Evolutionary conservation across 208 protist species (phyloP).

Genomic region (Trypanosoma platydactyli): DNA sequence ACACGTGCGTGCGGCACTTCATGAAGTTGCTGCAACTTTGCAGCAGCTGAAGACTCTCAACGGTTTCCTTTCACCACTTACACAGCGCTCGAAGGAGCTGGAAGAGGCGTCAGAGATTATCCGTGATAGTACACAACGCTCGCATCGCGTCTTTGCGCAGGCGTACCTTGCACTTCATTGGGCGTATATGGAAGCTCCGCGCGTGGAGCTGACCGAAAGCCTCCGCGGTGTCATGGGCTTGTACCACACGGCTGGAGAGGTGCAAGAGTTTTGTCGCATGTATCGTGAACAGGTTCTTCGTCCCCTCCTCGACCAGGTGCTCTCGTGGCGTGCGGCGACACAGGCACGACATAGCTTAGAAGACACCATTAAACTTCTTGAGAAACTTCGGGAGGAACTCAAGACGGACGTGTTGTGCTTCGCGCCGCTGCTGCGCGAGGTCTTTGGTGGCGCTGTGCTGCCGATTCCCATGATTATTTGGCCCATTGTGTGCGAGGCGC

Average conservation of each 20-base stretch:
- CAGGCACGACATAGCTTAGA: constrained; percentile 67
- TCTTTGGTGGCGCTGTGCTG: constrained; percentile 37
- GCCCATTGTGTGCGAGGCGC: constrained; percentile 71
- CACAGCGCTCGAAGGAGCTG: constrained; percentile 25
- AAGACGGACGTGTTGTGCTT: constrained; percentile 41
- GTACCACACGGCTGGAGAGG: constrained; percentile 43
- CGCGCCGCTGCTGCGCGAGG: constrained; percentile 50
- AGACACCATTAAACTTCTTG: constrained; percentile 56
- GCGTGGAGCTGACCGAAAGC: constrained; percentile 12
- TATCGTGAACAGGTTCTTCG: constrained; percentile 61
- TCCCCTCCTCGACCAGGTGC: constrained; percentile 54
- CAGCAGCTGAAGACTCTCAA: constrained; percentile 25
- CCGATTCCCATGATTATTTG: constrained; percentile 71
- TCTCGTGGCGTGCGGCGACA: constrained; percentile 83
- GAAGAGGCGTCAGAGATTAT: constrained; percentile 28
- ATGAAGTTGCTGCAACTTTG: constrained; percentile 17
- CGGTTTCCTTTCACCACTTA: constrained; percentile 16
- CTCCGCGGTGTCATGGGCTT: constrained; percentile 44
- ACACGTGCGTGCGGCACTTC: constrained; percentile 16
- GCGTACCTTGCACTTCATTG: constrained; percentile 28
- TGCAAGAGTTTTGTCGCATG: constrained; percentile 56
- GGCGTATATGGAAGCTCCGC: constrained; percentile 22
- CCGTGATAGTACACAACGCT: constrained; percentile 1
- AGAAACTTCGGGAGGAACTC: constrained; percentile 42
- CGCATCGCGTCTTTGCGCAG: constrained; percentile 21